Evolutionary conservation across 371 early-diverging fungal genomes (phyloP), one percentile per base, ranked within the genome.

Genomic region (Circinella umbellata): DNA sequence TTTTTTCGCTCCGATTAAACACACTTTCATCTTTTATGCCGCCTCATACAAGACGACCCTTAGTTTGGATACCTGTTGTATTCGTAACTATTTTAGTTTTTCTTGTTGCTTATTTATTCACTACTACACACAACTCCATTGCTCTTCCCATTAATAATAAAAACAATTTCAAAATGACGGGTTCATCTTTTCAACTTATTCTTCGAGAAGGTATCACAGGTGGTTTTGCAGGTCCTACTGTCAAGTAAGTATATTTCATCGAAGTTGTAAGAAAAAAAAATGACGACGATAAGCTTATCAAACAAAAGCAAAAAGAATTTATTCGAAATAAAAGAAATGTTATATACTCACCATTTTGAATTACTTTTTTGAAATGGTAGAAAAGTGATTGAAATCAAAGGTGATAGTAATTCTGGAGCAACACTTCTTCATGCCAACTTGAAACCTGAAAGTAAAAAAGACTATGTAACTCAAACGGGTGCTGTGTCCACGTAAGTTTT

Each of bases 151-250:
- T 11, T 42, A 11, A 42, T 42, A 42, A 42, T 42, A 8, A 47
- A 9, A 47, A 47, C 47, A 11, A 51, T 51, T 51, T 13, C 51
- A 51, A 15, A 57, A 68, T 68, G 68, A 69, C 66, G n/a, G 49
- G 57, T 64, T 69, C 74, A 64, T 18, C 69, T 61, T 64, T 59
- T 11, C 37, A 53, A 53, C 71, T 85, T 46, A 64, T 76, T 66
- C 74, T 82, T 61, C 72, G 78, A 57, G 76, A 85, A 69, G 85
- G 82, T 37, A 80, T 85, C 42, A 70, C 70, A 13, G 82, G 82
- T 57, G 85, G 85, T 8, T 79, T 85, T 64, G 81, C 71, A 42
- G 77, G 76, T 3, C 81, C 81, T 27, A 75, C 73, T 37, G 34
- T 76, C 34, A 79, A 71, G 85, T 84, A 79, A 75, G 78, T 27